Base-by-base conservation (phyloP, 257 asterid genomes). In the Striga asiatica region DNA sequence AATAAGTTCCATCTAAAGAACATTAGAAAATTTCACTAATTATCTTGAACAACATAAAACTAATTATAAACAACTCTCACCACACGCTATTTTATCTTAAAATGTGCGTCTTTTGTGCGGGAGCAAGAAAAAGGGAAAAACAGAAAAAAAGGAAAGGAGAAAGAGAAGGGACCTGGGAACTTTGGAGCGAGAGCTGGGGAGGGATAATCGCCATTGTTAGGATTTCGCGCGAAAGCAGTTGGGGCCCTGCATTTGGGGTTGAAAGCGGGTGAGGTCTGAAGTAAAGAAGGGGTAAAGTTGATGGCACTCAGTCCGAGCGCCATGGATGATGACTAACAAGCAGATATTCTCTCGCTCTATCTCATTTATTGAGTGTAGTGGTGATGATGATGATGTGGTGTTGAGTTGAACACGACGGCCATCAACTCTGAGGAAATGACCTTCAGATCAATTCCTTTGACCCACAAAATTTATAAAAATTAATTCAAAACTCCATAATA, bases 111-210 rank as follows among this genome's bases (percentile, higher is more conserved):
- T 1, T 9, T 45, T 9, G 56, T 13, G 38, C 29, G 6, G 35
- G 9, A 29, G 35, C 1, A 10, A 29, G 35, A 38, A 38, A 10
- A n/a, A 38, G 2, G 3, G 23, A 2, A 11, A 12, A 20, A 12
- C 23, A 29, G 0, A 9, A 8, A 34, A 8, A 50, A 28, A 25
- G 9, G 14, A 10, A 1, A 23, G 37, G 32, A 56, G 39, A 51
- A 19, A 56, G 66, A 28, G 53, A 55, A 65, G 27, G 27, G 25
- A 69, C 85, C 85, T 75, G 77, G 10, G 56, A 78, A 65, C 17
- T 46, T 66, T 10, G 52, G 67, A 38, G 71, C 14, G 29, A 54
- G 50, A 11, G 67, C 6, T 16, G 74, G 60, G 24, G 81, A 18
- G 27, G 71, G 69, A 38, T 20, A 58, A 16, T 71, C 71, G 22